A percentile compares a stretch with the other conserved stretches of the same genome.
These are phyloP conservation scores for Kazachstania psychrophila DNA, from an alignment of 805 yeast genomes.

Conservation along the genomic window DNA sequence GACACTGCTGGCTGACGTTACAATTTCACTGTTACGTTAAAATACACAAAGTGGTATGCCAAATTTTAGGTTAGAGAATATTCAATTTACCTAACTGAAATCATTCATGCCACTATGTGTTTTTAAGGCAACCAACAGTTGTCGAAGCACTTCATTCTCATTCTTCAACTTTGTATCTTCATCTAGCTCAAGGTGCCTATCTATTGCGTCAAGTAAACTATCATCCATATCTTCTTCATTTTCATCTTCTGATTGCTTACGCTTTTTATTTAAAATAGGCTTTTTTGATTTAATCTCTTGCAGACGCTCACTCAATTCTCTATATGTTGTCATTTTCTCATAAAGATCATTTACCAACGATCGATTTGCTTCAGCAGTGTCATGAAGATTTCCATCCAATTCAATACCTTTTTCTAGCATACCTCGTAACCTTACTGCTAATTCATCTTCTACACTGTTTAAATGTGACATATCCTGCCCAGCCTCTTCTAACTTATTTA, in stretches of 20 bases:
- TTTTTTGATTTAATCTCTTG: no score
- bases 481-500: conserved; percentile 2
- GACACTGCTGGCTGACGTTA: no score
- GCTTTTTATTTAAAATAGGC: no score
- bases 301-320: background rate
- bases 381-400: conserved; percentile 11
- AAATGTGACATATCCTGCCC: background rate
- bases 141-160: conserved; percentile 13
- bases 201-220: no score
- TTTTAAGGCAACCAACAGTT: conserved; percentile 16
- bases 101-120: conserved; percentile 11
- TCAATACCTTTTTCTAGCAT: conserved; percentile 14
- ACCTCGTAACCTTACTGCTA: conserved; percentile 10
- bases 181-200: no score
- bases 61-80: no score
- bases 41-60: no score
- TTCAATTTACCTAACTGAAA: background rate
- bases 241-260: no score
- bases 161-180: conserved; percentile 1
- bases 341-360: conserved; percentile 3
- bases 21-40: no score
- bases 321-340: conserved; percentile 4
- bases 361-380: conserved; percentile 1
- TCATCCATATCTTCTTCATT: no score
- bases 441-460: conserved; percentile 9